Evolutionary conservation across 1,284 basidiomycete genomes (phyloP).

Genomic region (Hortiboletus rubellus): DNA sequence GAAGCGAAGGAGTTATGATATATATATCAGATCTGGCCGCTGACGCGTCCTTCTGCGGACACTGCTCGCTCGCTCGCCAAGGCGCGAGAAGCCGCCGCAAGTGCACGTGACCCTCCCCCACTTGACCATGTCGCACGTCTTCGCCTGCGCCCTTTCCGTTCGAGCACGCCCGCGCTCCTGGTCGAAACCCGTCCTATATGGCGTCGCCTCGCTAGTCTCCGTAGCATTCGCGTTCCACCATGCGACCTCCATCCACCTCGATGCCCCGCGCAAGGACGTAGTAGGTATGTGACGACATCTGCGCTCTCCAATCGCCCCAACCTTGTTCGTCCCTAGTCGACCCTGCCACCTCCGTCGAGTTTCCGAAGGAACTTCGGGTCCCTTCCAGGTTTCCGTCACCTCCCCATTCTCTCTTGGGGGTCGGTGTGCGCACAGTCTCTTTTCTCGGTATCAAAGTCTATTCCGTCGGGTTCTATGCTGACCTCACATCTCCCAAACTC

Average conservation of each 20-base stretch:
- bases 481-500: slow-evolving; percentile 62
- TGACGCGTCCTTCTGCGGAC: slow-evolving; percentile 28
- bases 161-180: slow-evolving; percentile 6
- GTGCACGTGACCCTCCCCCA: slow-evolving; percentile 20
- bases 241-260: slow-evolving; percentile 37
- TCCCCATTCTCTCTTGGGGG: slow-evolving; percentile 68
- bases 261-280: slow-evolving; percentile 34
- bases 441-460: slow-evolving; percentile 85
- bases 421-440: slow-evolving; percentile 83
- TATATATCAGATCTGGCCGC: slow-evolving; percentile 7
- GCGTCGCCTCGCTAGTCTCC: slow-evolving; percentile 38
- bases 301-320: neutral
- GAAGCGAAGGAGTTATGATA: slow-evolving; percentile 13
- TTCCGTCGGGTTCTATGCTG: slow-evolving; percentile 84
- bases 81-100: neutral
- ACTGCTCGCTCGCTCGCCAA: too few species aligned
- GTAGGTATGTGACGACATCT: slow-evolving; percentile 18
- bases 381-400: slow-evolving; percentile 62
- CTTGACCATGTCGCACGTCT: slow-evolving; percentile 20
- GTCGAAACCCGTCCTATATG: slow-evolving; percentile 32
- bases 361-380: slow-evolving; percentile 63
- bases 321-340: slow-evolving; percentile 44
- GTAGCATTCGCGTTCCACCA: slow-evolving; percentile 31
- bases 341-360: slow-evolving; percentile 67
- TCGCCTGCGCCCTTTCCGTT: neutral